A percentile compares a stretch with the other conserved stretches of the same genome.
These are phyloP conservation scores for Monosporascus sp. DNA, from an alignment of 2,329 filamentous ascomycete genomes.

Conservation along the genomic window DNA sequence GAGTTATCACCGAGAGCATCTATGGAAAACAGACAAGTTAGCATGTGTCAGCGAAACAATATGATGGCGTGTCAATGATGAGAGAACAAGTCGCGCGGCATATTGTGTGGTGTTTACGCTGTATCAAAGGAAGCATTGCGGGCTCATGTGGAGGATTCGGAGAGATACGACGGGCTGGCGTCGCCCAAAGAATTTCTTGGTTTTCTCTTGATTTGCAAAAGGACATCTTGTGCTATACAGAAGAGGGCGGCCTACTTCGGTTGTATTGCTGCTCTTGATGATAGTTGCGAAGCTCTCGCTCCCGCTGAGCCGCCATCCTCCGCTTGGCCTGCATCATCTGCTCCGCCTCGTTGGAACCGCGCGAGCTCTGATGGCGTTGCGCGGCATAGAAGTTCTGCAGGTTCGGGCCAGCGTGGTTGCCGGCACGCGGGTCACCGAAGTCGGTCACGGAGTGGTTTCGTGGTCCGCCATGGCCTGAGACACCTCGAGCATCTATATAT, in stretches of 20 bases:
- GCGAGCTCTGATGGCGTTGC: slow-evolving; percentile 83
- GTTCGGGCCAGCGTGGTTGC: slow-evolving; percentile 69
- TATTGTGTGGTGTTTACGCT: slow-evolving; percentile 20
- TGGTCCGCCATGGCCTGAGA: slow-evolving; percentile 51
- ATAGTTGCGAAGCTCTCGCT: slow-evolving; percentile 98
- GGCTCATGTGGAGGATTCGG: slow-evolving; percentile 15
- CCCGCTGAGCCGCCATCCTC: slow-evolving; percentile 97
- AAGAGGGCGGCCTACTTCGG: slow-evolving; percentile 87
- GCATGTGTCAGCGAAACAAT: slow-evolving; percentile 20
- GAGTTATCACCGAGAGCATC: slow-evolving; percentile 45
- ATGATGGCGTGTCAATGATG: slow-evolving; percentile 12
- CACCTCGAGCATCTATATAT: slow-evolving; percentile 63
- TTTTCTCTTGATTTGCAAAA: slow-evolving; percentile 29
- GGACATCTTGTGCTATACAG: slow-evolving; percentile 58
- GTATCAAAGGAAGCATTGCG: slow-evolving; percentile 24
- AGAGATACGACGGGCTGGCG: slow-evolving; percentile 20
- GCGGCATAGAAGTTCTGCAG: slow-evolving; percentile 91
- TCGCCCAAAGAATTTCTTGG: slow-evolving; percentile 30
- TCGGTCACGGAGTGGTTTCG: slow-evolving; percentile 83
- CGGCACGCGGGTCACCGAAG: slow-evolving; percentile 65
- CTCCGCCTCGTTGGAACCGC: slow-evolving; percentile 85
- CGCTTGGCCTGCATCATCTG: slow-evolving; percentile 99
- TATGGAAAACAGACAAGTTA: slow-evolving; percentile 35
- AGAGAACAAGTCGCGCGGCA: slow-evolving; percentile 16
- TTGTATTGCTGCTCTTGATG: slow-evolving; percentile 99